Evolutionary conservation across 2,329 filamentous ascomycete genomes (phyloP), one percentile per base, ranked within the genome.

Genomic region (Metarhizium humberi): DNA sequence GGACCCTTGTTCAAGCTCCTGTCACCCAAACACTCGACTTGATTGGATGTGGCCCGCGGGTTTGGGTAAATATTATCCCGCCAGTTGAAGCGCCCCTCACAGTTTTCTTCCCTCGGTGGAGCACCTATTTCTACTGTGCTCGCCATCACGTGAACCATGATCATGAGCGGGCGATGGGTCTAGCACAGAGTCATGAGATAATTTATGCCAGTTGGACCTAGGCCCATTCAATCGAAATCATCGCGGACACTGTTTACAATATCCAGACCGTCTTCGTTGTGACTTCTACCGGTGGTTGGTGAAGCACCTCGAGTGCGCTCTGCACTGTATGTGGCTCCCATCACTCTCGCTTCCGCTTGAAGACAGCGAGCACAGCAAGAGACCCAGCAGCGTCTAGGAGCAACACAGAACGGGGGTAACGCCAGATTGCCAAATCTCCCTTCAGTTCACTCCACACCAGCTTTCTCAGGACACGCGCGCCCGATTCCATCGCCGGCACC

Each of bases 71-170:
- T 49, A 18, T 61, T 71, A 58, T 57, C 62, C 56, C 65, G 59
- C 13, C 11, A 57, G 45, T 55, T 57, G n/a, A 11, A 29, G 14
- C 42, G 63, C 36, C 49, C 50, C 58, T 53, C 62, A 69, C 66
- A 69, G 67, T 69, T 59, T 14, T n/a, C 11, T 13, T 29, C 16
- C 13, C 25, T 1, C 1, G 13, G 45, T 16, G 25, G 45, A 36
- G 38, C 46, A 40, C 18, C 38, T 40, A 29, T 45, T 34, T 13
- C 3, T 47, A 69, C 68, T 68, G 68, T 69, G 55, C 46, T 42
- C 46, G n/a, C 6, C 58, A 63, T 72, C 69, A 72, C 69, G 69
- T 71, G 69, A 61, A 63, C 55, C 52, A 30, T 59, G 56, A 59
- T 69, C 66, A 66, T 69, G 64, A 67, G 63, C 62, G 62, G 59